Percentiles rank a stretch among this genome's conserved stretches.
Evolutionary conservation across 2,329 filamentous ascomycete species (phyloP).

Genomic region (Neophaeococcomyces aloes): DNA sequence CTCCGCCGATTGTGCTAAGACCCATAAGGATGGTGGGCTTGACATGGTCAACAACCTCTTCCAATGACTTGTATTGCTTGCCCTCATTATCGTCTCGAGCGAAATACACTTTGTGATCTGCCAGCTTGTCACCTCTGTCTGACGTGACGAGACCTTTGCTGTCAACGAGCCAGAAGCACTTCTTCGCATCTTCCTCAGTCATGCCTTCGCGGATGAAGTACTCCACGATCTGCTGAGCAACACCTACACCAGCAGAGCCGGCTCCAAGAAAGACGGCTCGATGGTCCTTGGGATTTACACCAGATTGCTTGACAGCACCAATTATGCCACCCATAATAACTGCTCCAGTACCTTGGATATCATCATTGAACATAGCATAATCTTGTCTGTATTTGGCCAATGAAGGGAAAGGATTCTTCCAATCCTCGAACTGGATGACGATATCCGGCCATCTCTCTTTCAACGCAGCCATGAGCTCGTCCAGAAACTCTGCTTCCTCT

Average conservation of each 20-base stretch:
- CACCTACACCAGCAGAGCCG: slow-evolving; percentile 89
- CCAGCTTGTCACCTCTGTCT: slow-evolving; percentile 86
- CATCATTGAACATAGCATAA: slow-evolving; percentile 97
- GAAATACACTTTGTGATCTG: slow-evolving; percentile 71
- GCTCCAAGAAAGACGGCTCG: slow-evolving; percentile 93
- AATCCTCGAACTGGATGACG: slow-evolving; percentile 91
- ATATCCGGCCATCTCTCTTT: slow-evolving; percentile 65
- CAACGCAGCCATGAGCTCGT: slow-evolving; percentile 90
- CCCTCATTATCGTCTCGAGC: slow-evolving; percentile 55
- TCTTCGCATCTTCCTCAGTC: slow-evolving; percentile 72
- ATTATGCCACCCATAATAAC: slow-evolving; percentile 80
- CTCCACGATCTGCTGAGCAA: slow-evolving; percentile 94
- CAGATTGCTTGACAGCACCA: slow-evolving; percentile 69
- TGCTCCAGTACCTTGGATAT: slow-evolving; percentile 93
- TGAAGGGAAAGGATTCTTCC: slow-evolving; percentile 93
- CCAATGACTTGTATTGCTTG: slow-evolving; percentile 62
- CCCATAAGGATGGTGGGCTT: slow-evolving; percentile 92
- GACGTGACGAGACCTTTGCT: slow-evolving; percentile 89
- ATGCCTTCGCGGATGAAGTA: slow-evolving; percentile 91
- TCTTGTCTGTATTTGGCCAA: slow-evolving; percentile 77
- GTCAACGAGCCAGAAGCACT: slow-evolving; percentile 96
- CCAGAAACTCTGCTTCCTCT: slow-evolving; percentile 83
- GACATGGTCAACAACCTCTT: slow-evolving; percentile 88
- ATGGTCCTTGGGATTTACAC: slow-evolving; percentile 77
- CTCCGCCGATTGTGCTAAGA: slow-evolving; percentile 84